phyloP scores from a whole-genome alignment of 768 basidiomycete genomes.

The Lactarius pseudohatsudake region DNA sequence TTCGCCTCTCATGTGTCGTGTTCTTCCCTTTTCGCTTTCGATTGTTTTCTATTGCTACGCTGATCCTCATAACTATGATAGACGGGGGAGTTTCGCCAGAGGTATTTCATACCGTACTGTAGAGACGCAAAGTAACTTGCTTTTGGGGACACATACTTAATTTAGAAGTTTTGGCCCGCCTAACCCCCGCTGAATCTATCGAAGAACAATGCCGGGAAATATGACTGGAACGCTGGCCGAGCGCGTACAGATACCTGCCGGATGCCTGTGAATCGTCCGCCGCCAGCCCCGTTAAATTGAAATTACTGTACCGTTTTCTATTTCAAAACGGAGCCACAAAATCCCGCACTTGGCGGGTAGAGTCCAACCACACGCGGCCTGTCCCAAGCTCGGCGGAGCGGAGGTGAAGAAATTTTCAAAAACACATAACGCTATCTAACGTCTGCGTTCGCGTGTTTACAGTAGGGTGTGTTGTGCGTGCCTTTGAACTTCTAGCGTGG shows the following conservation, averaged over 20 bases:
- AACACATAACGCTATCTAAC: background rate
- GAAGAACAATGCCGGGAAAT: background rate
- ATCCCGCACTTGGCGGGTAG: background rate
- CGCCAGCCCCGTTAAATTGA: slow-evolving; percentile 5
- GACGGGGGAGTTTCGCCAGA: slow-evolving; percentile 21
- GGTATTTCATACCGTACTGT: slow-evolving; percentile 16
- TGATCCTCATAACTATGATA: slow-evolving; percentile 24
- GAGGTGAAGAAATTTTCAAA: background rate
- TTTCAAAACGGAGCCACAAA: slow-evolving; percentile 7
- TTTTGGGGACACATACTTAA: slow-evolving; percentile 18
- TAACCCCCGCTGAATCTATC: background rate
- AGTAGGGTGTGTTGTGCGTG: slow-evolving; percentile 2
- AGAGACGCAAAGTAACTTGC: slow-evolving; percentile 25
- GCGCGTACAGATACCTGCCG: slow-evolving; percentile 6
- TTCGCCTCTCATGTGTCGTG: slow-evolving; percentile 17
- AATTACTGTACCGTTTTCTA: background rate
- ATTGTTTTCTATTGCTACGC: slow-evolving; percentile 18
- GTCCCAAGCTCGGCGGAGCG: background rate
- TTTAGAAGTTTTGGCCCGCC: slow-evolving; percentile 26
- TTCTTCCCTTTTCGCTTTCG: slow-evolving; percentile 1
- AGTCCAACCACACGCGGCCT: background rate
- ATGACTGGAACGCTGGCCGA: slow-evolving; percentile 10
- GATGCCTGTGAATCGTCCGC: slow-evolving; percentile 11
- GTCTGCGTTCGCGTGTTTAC: background rate
- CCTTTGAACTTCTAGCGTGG: slow-evolving; percentile 17